These are phyloP conservation scores for Elymus sibiricus DNA, from an alignment of 176 grass and related monocot species.

Conservation along the genomic window DNA sequence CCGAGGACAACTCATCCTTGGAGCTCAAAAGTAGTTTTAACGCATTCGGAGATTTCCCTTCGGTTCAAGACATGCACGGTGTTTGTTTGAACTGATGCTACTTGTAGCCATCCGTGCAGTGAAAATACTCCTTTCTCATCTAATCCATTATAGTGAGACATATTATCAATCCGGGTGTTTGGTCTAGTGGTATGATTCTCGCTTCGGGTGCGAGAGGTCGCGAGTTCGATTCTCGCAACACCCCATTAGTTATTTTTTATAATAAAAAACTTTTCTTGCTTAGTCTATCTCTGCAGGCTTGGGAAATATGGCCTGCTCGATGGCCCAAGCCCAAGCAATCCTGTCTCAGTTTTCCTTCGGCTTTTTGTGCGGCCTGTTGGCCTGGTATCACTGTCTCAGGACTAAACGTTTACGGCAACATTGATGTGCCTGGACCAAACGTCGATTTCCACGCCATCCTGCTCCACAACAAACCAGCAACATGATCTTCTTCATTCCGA, in stretches of 20 bases:
- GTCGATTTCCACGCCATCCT: conserved; percentile 17
- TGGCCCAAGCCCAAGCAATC: too few relatives aligned
- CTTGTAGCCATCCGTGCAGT: too few relatives aligned
- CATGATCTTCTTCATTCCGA: not conserved
- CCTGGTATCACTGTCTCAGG: too few relatives aligned
- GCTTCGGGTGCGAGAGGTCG: conserved; percentile 93
- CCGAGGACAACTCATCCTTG: too few relatives aligned
- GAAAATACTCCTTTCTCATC: fast-evolving
- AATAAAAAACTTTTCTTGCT: not conserved
- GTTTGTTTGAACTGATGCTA: too few relatives aligned
- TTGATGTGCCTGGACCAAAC: not conserved
- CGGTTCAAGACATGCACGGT: too few relatives aligned
- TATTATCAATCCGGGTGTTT: conserved; percentile 38
- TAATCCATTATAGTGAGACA: fast-evolving
- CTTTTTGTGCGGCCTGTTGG: too few relatives aligned
- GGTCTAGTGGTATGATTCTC: conserved; percentile 99
- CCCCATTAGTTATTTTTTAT: conserved; percentile 17
- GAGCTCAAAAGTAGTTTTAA: too few relatives aligned
- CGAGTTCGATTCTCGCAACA: conserved; percentile 97
- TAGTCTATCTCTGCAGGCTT: too few relatives aligned
- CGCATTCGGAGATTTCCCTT: too few relatives aligned
- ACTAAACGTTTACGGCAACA: not conserved
- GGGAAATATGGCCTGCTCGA: too few relatives aligned
- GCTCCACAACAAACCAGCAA: not conserved
- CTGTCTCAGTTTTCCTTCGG: too few relatives aligned